Evolutionary conservation across 2,329 filamentous ascomycete species (phyloP).

Genomic region (Aspergillus fischeri): DNA sequence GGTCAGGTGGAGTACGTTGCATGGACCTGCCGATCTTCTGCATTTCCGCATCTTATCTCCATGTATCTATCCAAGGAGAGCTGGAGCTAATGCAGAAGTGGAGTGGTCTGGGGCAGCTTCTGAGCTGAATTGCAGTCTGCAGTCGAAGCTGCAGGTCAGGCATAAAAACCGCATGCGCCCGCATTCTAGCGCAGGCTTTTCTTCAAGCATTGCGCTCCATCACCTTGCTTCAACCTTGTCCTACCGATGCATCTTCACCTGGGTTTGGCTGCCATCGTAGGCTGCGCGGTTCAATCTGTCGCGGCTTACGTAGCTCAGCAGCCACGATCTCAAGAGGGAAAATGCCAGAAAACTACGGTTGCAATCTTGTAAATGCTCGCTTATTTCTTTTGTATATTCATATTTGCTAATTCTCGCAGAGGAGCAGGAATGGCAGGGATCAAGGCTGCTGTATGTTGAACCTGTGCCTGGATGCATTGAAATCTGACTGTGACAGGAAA

Average conservation of each 20-base stretch:
- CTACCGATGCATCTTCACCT: not conserved
- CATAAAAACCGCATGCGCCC: not conserved
- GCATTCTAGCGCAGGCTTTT: not conserved
- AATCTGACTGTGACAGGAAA: constrained; percentile 41
- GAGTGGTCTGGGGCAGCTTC: not conserved
- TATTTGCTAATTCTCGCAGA: constrained; percentile 8
- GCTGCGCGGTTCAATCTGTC: not conserved
- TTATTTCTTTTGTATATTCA: not conserved
- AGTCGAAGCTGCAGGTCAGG: not conserved
- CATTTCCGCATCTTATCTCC: not conserved
- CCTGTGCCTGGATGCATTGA: not conserved
- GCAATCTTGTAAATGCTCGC: constrained; percentile 24
- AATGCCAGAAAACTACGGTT: constrained; percentile 29
- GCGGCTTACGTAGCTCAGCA: constrained; percentile 10
- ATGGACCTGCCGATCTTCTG: not conserved
- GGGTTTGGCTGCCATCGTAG: not conserved
- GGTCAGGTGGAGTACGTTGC: not conserved
- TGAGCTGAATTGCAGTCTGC: not conserved
- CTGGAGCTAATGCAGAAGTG: not conserved
- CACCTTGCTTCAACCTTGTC: not conserved
- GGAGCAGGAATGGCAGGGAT: constrained; percentile 62
- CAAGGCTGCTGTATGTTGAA: constrained; percentile 51
- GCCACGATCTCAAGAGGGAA: constrained; percentile 14
- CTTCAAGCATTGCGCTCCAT: not conserved
- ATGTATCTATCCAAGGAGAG: not conserved